Base-by-base conservation (phyloP, 257 asterid species). In the Scutellaria barbata region DNA sequence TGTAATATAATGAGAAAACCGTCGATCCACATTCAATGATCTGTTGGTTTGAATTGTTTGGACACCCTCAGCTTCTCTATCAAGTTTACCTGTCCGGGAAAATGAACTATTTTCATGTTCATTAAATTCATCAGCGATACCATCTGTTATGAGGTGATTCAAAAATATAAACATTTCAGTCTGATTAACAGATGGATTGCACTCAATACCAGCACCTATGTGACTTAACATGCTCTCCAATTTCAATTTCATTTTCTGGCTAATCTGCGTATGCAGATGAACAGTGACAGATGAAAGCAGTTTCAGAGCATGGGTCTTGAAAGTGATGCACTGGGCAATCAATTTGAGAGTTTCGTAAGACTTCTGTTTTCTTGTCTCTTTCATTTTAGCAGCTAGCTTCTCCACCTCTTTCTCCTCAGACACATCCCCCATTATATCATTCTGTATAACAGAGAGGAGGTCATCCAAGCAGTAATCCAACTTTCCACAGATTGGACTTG, bases 321-420 rank as follows among this genome's bases (percentile, higher is more conserved):
- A 94, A 43, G 92, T 88, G 81, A 92, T 63, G 66, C 72, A 89
- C 81, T 82, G 96, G 17, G 99, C 88, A 83, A 91, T 83, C 83
- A 91, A 69, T 80, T 86, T 84, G 61, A 94, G 96, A 67, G 98
- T 91, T 69, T 91, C 96, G 56, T 74, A 89, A 53, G 99, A 94
- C 85, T 91, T 94, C 17, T 83, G 92, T 85, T 84, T 94, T 80
- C 89, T 88, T 47, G 98, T 91, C 82, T 94, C 99, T 80, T 94
- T 91, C 99, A 91, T 91, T 69, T 89, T 94, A 43, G 93, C 88
- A 86, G 99, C 96, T 79, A 91, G 80, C 83, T 91, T 94, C 17
- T 94, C 99, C 65, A 91, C 99, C 64, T 94, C 99, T 84, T 94
- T 94, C 90, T 94, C 92, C 68, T 89, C 97, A 12, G 99, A 89